Conservation (phyloP, 106 monocot species). For the Chionographis japonica region DNA sequence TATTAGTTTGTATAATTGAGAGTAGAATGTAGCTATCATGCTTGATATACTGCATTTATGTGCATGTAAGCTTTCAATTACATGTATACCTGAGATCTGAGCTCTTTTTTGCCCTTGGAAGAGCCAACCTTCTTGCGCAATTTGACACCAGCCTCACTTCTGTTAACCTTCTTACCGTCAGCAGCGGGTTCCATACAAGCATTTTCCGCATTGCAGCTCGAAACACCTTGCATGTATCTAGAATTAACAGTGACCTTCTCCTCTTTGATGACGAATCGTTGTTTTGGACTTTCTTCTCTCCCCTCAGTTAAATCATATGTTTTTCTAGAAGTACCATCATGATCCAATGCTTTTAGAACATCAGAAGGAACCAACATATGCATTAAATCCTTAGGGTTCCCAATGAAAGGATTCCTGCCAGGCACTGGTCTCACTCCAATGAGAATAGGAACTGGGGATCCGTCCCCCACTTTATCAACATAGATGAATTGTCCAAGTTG, state of each 20-base stretch:
- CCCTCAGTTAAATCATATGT: conserved; percentile 15
- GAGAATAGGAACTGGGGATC: conserved; percentile 72
- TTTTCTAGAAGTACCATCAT: conserved; percentile 11
- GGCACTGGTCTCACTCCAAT: conserved; percentile 80
- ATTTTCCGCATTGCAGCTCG: conserved; percentile 19
- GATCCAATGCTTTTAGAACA: conserved; percentile 5
- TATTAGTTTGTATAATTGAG: background rate
- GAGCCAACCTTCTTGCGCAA: conserved; percentile 17
- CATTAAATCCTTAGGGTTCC: conserved; percentile 92
- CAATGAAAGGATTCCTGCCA: conserved; percentile 51
- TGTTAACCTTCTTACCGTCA: conserved; percentile 25
- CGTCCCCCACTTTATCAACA: conserved; percentile 63
- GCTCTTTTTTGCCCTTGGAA: conserved; percentile 35
- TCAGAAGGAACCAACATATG: conserved; percentile 53
- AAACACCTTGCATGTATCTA: conserved; percentile 70
- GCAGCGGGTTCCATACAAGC: conserved; percentile 10
- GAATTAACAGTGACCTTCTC: conserved; percentile 69
- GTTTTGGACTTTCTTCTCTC: conserved; percentile 34
- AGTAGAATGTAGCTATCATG: background rate
- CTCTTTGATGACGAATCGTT: conserved; percentile 75
- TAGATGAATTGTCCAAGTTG: conserved; percentile 93
- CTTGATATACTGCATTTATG: background rate
- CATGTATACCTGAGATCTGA: conserved; percentile 43
- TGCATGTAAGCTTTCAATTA: background rate
- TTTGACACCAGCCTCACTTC: conserved; percentile 5